Evolutionary conservation across 495 filamentous ascomycete species (phyloP).

Genomic region (Tuber magnatum): DNA sequence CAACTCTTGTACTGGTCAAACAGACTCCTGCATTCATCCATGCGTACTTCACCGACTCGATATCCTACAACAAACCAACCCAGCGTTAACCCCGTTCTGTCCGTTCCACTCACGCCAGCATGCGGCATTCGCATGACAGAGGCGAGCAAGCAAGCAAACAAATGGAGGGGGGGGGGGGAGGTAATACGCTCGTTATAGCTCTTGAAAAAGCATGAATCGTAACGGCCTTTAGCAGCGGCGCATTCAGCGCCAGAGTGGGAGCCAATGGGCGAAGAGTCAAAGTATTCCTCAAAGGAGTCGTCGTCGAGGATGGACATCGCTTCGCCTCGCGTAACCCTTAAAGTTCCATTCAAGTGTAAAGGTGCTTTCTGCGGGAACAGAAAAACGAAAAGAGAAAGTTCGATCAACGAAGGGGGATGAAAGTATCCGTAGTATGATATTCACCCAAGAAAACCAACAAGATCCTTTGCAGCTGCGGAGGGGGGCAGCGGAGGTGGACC

Average conservation of each 20-base stretch:
- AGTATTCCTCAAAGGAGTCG: constrained; percentile 33
- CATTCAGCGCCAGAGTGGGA: constrained; percentile 4
- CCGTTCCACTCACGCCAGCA: neutral
- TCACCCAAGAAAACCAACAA: neutral
- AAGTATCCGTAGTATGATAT: neutral
- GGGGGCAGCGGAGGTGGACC: neutral
- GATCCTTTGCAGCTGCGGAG: neutral
- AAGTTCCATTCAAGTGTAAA: neutral
- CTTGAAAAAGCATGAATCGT: constrained; percentile 35
- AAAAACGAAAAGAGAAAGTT: neutral
- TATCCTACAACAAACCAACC: constrained; percentile 17
- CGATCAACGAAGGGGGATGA: neutral
- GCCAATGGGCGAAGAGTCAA: constrained; percentile 14
- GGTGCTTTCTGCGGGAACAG: neutral
- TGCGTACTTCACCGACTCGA: constrained; percentile 25
- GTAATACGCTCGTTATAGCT: constrained; percentile 30
- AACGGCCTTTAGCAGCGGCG: constrained; percentile 22
- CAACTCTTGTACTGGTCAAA: constrained; percentile 32
- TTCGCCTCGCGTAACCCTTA: neutral
- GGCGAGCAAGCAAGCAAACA: neutral
- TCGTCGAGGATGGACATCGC: constrained; percentile 41
- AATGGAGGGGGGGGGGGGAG: too few species aligned
- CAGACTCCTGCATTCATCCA: constrained; percentile 25
- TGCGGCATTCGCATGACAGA: neutral
- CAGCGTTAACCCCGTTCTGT: constrained; percentile 5